A percentile compares a stretch with the other conserved stretches of the same genome.
These are phyloP conservation scores for Plectosphaerella sp. DNA, from an alignment of 2,329 filamentous ascomycete species.

Conservation along the genomic window DNA sequence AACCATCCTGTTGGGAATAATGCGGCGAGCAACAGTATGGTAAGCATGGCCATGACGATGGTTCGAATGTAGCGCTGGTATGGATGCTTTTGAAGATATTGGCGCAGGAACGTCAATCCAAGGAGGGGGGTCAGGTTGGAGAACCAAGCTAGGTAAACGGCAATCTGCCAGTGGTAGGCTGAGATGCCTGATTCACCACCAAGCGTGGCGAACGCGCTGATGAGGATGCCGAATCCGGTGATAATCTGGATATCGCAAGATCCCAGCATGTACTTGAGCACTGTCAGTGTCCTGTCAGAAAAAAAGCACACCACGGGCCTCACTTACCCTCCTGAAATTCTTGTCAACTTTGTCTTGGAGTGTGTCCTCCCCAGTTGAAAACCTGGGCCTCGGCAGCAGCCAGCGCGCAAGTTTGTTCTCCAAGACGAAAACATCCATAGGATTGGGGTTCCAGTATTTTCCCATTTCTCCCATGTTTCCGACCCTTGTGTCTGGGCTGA, in stretches of 20 bases:
- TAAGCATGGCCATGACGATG: no score
- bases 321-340: conserved; percentile 30
- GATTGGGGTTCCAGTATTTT: background rate
- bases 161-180: conserved; percentile 21
- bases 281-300: background rate
- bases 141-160: conserved; percentile 25
- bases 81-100: no score
- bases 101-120: background rate
- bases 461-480: no score
- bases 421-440: background rate
- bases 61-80: no score
- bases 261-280: background rate
- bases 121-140: conserved; percentile 21
- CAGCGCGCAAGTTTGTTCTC: background rate
- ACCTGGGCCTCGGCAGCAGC: background rate
- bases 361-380: background rate
- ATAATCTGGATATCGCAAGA: conserved; percentile 21
- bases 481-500: no score
- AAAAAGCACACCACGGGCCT: background rate
- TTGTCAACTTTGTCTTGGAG: background rate
- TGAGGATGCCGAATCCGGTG: conserved; percentile 21
- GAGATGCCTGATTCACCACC: conserved; percentile 10
- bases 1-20: background rate
- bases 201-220: conserved; percentile 7
- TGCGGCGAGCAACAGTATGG: background rate